These are phyloP conservation scores for Globisporangium barbulae DNA, from an alignment of 352 stramenopile genomes.

Conservation along the genomic window DNA sequence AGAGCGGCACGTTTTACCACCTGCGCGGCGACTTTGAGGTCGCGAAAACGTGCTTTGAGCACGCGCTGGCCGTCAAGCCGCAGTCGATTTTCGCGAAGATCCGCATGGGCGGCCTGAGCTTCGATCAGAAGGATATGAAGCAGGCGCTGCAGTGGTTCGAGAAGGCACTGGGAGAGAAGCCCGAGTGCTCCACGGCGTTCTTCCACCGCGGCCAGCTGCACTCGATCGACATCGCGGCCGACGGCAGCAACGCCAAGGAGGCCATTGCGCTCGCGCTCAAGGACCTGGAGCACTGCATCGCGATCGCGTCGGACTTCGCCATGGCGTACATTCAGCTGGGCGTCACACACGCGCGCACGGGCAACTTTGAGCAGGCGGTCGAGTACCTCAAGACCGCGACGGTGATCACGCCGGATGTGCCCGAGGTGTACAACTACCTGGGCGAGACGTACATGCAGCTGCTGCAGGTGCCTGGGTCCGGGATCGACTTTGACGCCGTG, in stretches of 20 bases:
- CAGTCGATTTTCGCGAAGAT: constrained; percentile 81
- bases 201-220: constrained; percentile 83
- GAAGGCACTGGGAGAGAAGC: constrained; percentile 61
- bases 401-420: constrained; percentile 65
- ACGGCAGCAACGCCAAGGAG: constrained; percentile 48
- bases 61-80: constrained; percentile 58
- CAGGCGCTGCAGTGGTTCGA: constrained; percentile 77
- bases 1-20: constrained; percentile 77
- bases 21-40: constrained; percentile 70
- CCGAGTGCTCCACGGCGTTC: constrained; percentile 65
- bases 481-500: constrained; percentile 52
- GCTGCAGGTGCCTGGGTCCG: constrained; percentile 47
- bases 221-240: constrained; percentile 63
- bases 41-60: constrained; percentile 62
- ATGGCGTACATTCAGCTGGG: constrained; percentile 85
- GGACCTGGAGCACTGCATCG: constrained; percentile 73
- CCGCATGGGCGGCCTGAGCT: constrained; percentile 75
- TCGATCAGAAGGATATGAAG: constrained; percentile 78
- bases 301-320: constrained; percentile 64
- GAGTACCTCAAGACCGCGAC: constrained; percentile 63
- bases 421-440: constrained; percentile 87
- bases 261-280: constrained; percentile 51
- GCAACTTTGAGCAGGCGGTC: constrained; percentile 69
- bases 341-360: constrained; percentile 66
- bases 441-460: constrained; percentile 87